Evolutionary conservation across 2,329 filamentous ascomycete genomes (phyloP).

Genomic region (Dendrostoma leiphaemia): DNA sequence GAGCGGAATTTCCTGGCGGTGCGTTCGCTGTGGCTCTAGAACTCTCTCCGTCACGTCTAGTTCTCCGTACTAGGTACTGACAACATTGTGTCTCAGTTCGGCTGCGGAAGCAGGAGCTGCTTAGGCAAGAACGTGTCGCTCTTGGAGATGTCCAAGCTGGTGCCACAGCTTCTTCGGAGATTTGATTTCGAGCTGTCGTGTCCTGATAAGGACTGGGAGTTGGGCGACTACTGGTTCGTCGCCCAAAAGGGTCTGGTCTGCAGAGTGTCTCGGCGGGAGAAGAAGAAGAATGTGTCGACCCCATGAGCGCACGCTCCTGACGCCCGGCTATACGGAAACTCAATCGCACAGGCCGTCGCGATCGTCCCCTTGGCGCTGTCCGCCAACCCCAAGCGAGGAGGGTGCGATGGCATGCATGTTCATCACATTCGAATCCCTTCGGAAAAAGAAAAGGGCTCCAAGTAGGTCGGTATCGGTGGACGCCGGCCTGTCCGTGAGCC

Average conservation of each 20-base stretch:
- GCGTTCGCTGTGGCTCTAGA: not conserved
- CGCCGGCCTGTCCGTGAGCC: too few relatives aligned
- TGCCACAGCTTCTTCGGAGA: constrained; percentile 34
- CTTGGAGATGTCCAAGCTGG: constrained; percentile 41
- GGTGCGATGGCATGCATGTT: too few relatives aligned
- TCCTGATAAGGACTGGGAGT: not conserved
- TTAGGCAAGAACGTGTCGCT: constrained; percentile 42
- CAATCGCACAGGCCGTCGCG: too few relatives aligned
- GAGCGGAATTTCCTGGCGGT: constrained; percentile 18
- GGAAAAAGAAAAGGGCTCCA: too few relatives aligned
- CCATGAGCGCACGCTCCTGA: not conserved
- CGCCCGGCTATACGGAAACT: too few relatives aligned
- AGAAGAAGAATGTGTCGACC: not conserved
- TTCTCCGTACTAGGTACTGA: not conserved
- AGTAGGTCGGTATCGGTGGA: too few relatives aligned
- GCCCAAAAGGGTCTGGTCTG: not conserved
- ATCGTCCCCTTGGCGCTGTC: too few relatives aligned
- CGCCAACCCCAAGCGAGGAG: too few relatives aligned
- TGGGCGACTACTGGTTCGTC: constrained; percentile 8
- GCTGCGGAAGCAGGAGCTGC: constrained; percentile 34
- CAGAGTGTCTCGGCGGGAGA: not conserved
- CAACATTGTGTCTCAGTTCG: constrained; percentile 14
- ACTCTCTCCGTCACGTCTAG: too few relatives aligned
- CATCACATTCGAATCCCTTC: too few relatives aligned
- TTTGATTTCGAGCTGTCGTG: constrained; percentile 31